Percentiles rank a stretch among this genome's conserved stretches.
Conservation (phyloP, 1,284 basidiomycete species). For the Ustilago trichophora region DNA sequence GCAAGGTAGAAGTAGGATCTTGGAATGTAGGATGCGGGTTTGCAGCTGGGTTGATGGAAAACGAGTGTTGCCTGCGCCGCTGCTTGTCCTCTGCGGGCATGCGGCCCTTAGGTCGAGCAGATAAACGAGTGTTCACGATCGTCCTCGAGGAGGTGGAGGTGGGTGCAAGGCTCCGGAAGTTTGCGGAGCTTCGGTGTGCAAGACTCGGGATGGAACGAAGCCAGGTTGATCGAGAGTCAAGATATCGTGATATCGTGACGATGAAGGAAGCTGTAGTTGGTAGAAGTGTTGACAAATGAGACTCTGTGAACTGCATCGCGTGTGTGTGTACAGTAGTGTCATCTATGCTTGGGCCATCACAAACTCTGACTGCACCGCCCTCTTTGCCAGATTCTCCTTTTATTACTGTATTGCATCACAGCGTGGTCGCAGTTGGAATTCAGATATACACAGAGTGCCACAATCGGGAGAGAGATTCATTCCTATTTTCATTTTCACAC, state of each 20-base stretch:
- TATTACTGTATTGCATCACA: no score
- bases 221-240: no score
- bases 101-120: constrained; percentile 1
- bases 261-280: not conserved
- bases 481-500: no score
- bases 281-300: no score
- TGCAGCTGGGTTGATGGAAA: constrained; percentile 14
- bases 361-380: no score
- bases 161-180: not conserved
- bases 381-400: no score
- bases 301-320: not conserved
- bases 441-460: no score
- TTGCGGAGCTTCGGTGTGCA: not conserved
- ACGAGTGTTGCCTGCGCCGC: constrained; percentile 20
- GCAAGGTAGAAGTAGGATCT: constrained; percentile 5
- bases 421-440: no score
- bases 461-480: no score
- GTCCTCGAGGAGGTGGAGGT: not conserved
- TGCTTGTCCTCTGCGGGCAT: constrained; percentile 16
- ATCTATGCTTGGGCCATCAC: no score
- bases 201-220: not conserved
- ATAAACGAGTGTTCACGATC: not conserved
- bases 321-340: not conserved
- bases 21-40: not conserved
- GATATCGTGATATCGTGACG: not conserved